phyloP scores from a whole-genome alignment of 257 asterid genomes.

The Gynochthodes officinalis region DNA sequence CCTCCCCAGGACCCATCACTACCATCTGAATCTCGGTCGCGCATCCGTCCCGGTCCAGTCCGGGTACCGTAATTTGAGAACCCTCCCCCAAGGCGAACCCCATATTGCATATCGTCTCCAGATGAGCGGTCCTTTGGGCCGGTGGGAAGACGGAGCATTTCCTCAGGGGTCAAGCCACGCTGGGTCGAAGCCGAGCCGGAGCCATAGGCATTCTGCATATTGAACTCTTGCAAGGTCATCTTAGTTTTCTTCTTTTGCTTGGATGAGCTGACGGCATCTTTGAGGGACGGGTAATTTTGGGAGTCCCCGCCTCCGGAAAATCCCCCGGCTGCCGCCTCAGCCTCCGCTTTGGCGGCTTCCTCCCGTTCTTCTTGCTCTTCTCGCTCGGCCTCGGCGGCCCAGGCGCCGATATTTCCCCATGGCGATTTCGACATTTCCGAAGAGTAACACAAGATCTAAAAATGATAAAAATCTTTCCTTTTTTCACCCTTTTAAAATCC shows the following conservation, averaged over 20 bases:
- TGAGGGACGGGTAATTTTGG: constrained; percentile 59
- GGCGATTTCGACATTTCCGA: constrained; percentile 80
- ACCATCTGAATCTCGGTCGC: constrained; percentile 30
- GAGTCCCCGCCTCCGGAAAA: constrained; percentile 26
- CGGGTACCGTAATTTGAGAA: constrained; percentile 67
- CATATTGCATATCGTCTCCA: constrained; percentile 65
- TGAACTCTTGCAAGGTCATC: constrained; percentile 79
- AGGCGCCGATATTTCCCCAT: constrained; percentile 85
- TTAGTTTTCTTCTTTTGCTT: constrained; percentile 84
- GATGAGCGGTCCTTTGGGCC: constrained; percentile 81
- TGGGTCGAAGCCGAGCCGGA: constrained; percentile 26
- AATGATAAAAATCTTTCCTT: neutral
- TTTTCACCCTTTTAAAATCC: neutral
- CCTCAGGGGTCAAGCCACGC: constrained; percentile 56
- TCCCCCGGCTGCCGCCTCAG: constrained; percentile 36
- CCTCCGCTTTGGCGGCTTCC: constrained; percentile 53
- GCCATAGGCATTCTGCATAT: constrained; percentile 37
- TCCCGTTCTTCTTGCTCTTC: constrained; percentile 81
- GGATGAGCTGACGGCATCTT: constrained; percentile 46
- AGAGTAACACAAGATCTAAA: constrained; percentile 23
- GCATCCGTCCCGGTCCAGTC: constrained; percentile 30
- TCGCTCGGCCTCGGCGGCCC: constrained; percentile 97
- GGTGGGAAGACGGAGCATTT: constrained; percentile 80
- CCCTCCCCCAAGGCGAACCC: constrained; percentile 80
- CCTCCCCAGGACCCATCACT: constrained; percentile 37